Evolutionary conservation across 768 basidiomycete species (phyloP).

Genomic region (Multifurca ochricompacta): DNA sequence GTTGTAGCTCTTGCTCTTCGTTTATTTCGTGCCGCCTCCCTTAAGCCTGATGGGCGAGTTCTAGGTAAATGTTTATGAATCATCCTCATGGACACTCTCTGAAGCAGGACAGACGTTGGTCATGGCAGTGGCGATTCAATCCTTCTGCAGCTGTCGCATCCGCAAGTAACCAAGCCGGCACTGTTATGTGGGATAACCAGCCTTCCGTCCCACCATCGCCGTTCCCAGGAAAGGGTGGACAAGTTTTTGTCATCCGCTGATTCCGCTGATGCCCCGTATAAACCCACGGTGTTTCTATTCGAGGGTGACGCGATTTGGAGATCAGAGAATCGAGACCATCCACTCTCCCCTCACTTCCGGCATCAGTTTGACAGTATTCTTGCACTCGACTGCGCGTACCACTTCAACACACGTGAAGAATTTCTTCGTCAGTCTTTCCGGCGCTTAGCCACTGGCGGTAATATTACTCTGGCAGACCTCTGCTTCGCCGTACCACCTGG

Average conservation of each 20-base stretch:
- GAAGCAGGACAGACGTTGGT: conserved; percentile 46
- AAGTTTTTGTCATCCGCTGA: conserved; percentile 2
- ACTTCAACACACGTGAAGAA: conserved; percentile 44
- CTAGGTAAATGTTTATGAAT: conserved; percentile 36
- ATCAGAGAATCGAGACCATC: conserved; percentile 34
- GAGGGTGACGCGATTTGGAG: conserved; percentile 45
- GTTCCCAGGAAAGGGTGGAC: conserved; percentile 36
- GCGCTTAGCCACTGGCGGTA: conserved; percentile 42
- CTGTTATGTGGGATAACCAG: conserved; percentile 52
- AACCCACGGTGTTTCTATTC: conserved; percentile 34
- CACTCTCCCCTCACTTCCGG: conserved; percentile 30
- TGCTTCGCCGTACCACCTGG: conserved; percentile 34
- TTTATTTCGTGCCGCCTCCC: conserved; percentile 36
- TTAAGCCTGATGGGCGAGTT: conserved; percentile 37
- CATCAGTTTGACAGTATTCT: conserved; percentile 41
- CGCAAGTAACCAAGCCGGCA: conserved; percentile 39
- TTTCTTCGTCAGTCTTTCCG: conserved; percentile 46
- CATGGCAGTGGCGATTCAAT: conserved; percentile 64
- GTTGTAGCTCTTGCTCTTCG: conserved; percentile 43
- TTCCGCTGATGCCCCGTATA: background rate
- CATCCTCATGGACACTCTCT: background rate
- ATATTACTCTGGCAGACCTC: conserved; percentile 55
- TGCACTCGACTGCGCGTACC: conserved; percentile 64
- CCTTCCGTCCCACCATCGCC: conserved; percentile 39
- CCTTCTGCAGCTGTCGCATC: conserved; percentile 42